Evolutionary conservation across 2,329 filamentous ascomycete species (phyloP).

Genomic region (Aspergillus neoniger): DNA sequence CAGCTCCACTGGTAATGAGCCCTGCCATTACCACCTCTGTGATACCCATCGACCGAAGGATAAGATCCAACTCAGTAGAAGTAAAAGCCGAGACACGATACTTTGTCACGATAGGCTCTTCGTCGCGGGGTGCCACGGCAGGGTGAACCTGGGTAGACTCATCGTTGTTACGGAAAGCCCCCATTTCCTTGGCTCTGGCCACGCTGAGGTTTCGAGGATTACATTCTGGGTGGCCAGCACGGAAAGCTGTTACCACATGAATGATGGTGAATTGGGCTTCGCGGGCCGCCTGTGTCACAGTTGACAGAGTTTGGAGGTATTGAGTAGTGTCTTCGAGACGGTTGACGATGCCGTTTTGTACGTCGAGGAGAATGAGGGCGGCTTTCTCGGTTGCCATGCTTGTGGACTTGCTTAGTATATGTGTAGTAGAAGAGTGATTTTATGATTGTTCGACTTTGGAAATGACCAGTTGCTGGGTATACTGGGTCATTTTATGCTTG

Average conservation of each 20-base stretch:
- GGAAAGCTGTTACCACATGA: conserved; percentile 38
- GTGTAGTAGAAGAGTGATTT: neutral
- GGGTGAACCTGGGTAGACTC: conserved; percentile 25
- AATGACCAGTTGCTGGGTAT: neutral
- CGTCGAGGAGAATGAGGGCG: neutral
- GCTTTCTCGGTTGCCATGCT: neutral
- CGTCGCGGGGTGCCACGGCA: conserved; percentile 18
- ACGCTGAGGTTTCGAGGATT: conserved; percentile 28
- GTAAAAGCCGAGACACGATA: conserved; percentile 40
- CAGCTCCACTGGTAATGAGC: conserved; percentile 39
- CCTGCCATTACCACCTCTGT: conserved; percentile 37
- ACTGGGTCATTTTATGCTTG: neutral
- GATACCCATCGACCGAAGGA: conserved; percentile 33
- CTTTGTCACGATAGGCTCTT: conserved; percentile 39
- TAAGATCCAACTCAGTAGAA: conserved; percentile 38
- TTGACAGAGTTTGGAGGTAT: neutral
- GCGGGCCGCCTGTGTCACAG: neutral
- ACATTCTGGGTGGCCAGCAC: conserved; percentile 34
- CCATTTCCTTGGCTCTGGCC: neutral
- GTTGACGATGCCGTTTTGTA: neutral
- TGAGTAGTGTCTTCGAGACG: neutral
- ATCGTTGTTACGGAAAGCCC: neutral
- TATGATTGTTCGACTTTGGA: no score
- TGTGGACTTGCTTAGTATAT: neutral
- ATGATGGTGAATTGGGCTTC: conserved; percentile 18